These are phyloP conservation scores for Leccinum fallax DNA, from an alignment of 1,284 basidiomycete species.

Conservation along the genomic window DNA sequence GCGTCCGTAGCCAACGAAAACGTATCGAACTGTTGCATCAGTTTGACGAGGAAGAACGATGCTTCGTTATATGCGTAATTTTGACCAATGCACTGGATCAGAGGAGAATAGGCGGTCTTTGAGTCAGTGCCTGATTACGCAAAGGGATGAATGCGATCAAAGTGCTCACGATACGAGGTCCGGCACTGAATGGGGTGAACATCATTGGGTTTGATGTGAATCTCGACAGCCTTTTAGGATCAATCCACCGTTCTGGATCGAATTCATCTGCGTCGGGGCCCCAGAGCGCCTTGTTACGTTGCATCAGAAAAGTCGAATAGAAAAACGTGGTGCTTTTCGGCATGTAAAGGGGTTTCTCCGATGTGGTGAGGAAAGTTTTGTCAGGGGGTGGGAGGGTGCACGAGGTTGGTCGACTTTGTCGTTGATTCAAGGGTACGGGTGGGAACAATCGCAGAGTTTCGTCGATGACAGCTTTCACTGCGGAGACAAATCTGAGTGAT, in stretches of 20 bases:
- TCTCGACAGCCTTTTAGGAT: constrained; percentile 48
- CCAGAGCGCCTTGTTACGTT: constrained; percentile 64
- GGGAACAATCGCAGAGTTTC: constrained; percentile 75
- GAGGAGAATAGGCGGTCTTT: constrained; percentile 16
- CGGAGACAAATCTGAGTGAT: constrained; percentile 10
- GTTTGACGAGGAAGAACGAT: constrained; percentile 65
- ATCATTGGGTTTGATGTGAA: constrained; percentile 64
- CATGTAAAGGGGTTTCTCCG: constrained; percentile 54
- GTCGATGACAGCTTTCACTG: constrained; percentile 73
- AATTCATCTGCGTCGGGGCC: constrained; percentile 69
- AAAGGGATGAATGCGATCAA: neutral
- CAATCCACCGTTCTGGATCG: constrained; percentile 71
- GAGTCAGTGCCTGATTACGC: constrained; percentile 9
- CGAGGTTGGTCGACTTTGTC: constrained; percentile 52
- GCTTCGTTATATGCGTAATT: constrained; percentile 76
- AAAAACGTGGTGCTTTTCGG: constrained; percentile 58
- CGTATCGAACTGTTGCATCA: constrained; percentile 63
- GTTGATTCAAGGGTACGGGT: constrained; percentile 67
- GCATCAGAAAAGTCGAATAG: constrained; percentile 59
- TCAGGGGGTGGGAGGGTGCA: constrained; percentile 57
- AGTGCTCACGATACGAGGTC: constrained; percentile 52
- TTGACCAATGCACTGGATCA: constrained; percentile 65
- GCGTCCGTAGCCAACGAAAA: constrained; percentile 61
- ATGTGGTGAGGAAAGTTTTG: constrained; percentile 40
- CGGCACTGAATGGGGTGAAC: constrained; percentile 70